Conservation (phyloP, 1,284 basidiomycete species). For the Ustilago bromivora region DNA sequence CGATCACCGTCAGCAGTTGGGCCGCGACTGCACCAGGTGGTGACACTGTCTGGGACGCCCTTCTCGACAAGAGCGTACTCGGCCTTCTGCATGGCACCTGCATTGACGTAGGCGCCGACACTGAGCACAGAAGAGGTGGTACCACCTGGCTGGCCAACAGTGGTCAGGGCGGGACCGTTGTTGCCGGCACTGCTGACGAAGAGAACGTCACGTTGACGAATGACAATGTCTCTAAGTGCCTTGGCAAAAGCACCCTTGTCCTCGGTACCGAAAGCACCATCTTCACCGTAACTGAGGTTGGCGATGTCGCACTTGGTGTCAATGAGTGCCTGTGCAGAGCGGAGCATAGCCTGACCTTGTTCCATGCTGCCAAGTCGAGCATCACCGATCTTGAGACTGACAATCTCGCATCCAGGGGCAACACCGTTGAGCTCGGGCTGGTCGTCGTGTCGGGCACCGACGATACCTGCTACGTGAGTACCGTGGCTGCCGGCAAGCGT, state of each 20-base stretch:
- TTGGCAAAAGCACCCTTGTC: slow-evolving; percentile 68
- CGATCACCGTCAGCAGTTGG: slow-evolving; percentile 67
- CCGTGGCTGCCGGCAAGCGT: slow-evolving; percentile 68
- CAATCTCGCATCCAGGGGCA: slow-evolving; percentile 68
- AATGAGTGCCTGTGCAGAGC: slow-evolving; percentile 69
- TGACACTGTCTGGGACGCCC: slow-evolving; percentile 65
- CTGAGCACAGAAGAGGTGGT: slow-evolving; percentile 67
- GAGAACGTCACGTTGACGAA: slow-evolving; percentile 64
- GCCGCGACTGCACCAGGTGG: slow-evolving; percentile 70
- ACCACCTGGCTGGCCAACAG: slow-evolving; percentile 69
- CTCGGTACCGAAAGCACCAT: slow-evolving; percentile 66
- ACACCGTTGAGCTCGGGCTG: slow-evolving; percentile 67
- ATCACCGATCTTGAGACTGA: slow-evolving; percentile 66
- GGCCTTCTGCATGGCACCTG: slow-evolving; percentile 69
- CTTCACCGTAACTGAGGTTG: slow-evolving; percentile 70
- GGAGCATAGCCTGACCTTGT: slow-evolving; percentile 69
- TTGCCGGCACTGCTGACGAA: slow-evolving; percentile 68
- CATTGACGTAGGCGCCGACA: slow-evolving; percentile 69
- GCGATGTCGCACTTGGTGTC: slow-evolving; percentile 68
- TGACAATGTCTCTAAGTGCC: slow-evolving; percentile 62
- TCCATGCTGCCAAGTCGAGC: slow-evolving; percentile 67
- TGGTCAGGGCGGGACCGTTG: slow-evolving; percentile 69
- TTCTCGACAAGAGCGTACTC: slow-evolving; percentile 69
- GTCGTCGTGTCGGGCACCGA: slow-evolving; percentile 63
- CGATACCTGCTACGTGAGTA: slow-evolving; percentile 70